Percentiles rank a stretch among this genome's conserved stretches.
phyloP scores from a whole-genome alignment of 2,329 filamentous ascomycete species.

The Penicillium sp. region DNA sequence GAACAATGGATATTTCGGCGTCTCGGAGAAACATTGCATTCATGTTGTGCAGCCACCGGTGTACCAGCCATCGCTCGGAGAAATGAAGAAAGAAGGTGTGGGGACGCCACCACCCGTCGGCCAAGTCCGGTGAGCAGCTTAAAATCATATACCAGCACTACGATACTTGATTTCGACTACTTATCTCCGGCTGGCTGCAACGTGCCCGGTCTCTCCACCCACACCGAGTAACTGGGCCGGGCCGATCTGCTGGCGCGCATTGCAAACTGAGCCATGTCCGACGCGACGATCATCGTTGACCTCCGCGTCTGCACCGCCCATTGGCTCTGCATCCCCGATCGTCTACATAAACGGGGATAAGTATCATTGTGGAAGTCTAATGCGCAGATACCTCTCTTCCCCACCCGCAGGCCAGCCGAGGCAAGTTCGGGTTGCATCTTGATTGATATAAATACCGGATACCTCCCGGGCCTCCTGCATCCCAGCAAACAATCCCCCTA shows the following conservation, averaged over 20 bases:
- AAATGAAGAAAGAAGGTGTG: too few relatives aligned
- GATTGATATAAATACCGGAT: constrained; percentile 6
- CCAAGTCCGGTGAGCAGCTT: background rate
- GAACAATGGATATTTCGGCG: too few relatives aligned
- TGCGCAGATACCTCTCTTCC: too few relatives aligned
- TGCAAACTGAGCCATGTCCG: constrained; percentile 13
- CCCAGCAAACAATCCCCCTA: background rate
- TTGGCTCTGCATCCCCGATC: constrained; percentile 9
- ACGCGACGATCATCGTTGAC: constrained; percentile 8
- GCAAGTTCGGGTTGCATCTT: too few relatives aligned
- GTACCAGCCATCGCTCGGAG: too few relatives aligned
- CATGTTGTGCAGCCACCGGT: too few relatives aligned
- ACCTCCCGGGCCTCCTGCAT: background rate
- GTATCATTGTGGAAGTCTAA: too few relatives aligned
- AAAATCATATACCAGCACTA: too few relatives aligned
- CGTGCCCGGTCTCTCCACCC: background rate
- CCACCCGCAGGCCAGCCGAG: background rate
- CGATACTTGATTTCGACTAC: too few relatives aligned
- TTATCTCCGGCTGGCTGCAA: too few relatives aligned
- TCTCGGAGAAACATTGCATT: too few relatives aligned
- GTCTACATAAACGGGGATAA: too few relatives aligned
- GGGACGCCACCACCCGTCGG: background rate
- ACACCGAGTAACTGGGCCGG: background rate
- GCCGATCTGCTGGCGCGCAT: background rate
- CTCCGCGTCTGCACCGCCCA: constrained; percentile 3